A percentile compares a stretch with the other conserved stretches of the same genome.
phyloP scores from a whole-genome alignment of 129 eudicot genomes.

The Chrysanthemum seticuspe region DNA sequence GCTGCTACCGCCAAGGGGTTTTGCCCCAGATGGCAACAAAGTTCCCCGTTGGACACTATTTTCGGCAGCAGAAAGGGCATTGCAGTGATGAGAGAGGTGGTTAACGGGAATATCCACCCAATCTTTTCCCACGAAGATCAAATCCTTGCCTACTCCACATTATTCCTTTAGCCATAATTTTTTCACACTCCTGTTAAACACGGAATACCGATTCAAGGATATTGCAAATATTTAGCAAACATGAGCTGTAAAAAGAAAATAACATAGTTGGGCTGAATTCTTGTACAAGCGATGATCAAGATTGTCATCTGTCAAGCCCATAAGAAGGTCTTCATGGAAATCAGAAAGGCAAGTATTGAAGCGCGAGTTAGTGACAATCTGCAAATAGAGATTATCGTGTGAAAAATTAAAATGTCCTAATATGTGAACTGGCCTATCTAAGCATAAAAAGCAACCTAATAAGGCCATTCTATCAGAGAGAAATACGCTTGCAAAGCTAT shows the following conservation, averaged over 20 bases:
- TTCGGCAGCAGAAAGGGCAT: slow-evolving; percentile 67
- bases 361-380: too few species aligned
- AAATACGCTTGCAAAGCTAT: too few species aligned
- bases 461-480: too few species aligned
- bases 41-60: slow-evolving; percentile 46
- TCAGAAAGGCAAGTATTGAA: too few species aligned
- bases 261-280: slow-evolving; percentile 2
- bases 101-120: slow-evolving; percentile 79
- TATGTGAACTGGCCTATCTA: too few species aligned
- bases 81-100: slow-evolving; percentile 69
- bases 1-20: slow-evolving; percentile 73
- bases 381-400: too few species aligned
- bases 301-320: not conserved
- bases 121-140: slow-evolving; percentile 75
- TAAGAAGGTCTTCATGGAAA: too few species aligned
- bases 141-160: slow-evolving; percentile 79
- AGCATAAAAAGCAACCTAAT: too few species aligned
- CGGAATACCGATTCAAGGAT: not conserved
- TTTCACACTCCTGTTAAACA: slow-evolving; percentile 74
- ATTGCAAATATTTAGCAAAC: not conserved
- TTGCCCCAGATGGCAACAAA: slow-evolving; percentile 64
- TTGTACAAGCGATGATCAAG: not conserved
- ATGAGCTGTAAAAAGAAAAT: not conserved
- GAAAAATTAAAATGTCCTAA: too few species aligned
- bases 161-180: slow-evolving; percentile 73